Evolutionary conservation across 441 rosid species (phyloP).

Genomic region (Eutrema salsugineum): DNA sequence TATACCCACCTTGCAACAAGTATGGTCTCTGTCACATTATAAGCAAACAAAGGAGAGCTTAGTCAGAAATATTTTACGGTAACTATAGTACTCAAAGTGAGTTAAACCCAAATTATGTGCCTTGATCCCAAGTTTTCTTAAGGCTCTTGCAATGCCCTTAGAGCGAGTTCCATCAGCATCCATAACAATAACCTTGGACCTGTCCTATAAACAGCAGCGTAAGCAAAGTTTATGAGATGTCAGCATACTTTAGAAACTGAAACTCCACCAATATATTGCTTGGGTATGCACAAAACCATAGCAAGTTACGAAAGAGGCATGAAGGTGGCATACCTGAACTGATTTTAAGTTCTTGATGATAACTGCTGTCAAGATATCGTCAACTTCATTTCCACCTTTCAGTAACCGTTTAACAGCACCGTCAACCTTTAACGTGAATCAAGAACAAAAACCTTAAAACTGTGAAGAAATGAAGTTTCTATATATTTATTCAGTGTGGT

Average conservation of each 20-base stretch:
- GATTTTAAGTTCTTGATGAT: constrained; percentile 79
- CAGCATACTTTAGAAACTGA: constrained; percentile 6
- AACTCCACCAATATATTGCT: neutral
- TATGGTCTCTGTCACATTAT: constrained; percentile 62
- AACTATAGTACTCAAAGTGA: neutral
- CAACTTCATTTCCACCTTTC: constrained; percentile 68
- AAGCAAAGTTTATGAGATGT: constrained; percentile 36
- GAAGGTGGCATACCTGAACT: constrained; percentile 52
- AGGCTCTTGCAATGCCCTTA: constrained; percentile 89
- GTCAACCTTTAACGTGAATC: constrained; percentile 49
- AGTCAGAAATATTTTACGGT: neutral
- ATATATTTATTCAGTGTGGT: neutral
- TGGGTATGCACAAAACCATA: neutral
- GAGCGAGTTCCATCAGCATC: constrained; percentile 88
- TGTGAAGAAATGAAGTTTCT: constrained; percentile 2
- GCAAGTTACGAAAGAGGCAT: constrained; percentile 11
- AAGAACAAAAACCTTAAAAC: constrained; percentile 26
- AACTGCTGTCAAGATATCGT: constrained; percentile 62
- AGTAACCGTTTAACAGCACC: constrained; percentile 55
- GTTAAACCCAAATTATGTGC: constrained; percentile 39
- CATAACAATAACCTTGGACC: constrained; percentile 91
- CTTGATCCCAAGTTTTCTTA: constrained; percentile 85
- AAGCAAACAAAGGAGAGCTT: constrained; percentile 7
- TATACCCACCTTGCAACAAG: constrained; percentile 84
- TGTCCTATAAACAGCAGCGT: constrained; percentile 74